Evolutionary conservation across 768 basidiomycete genomes (phyloP), one percentile per base, ranked within the genome.

Genomic region (Rhodotorula paludigena): DNA sequence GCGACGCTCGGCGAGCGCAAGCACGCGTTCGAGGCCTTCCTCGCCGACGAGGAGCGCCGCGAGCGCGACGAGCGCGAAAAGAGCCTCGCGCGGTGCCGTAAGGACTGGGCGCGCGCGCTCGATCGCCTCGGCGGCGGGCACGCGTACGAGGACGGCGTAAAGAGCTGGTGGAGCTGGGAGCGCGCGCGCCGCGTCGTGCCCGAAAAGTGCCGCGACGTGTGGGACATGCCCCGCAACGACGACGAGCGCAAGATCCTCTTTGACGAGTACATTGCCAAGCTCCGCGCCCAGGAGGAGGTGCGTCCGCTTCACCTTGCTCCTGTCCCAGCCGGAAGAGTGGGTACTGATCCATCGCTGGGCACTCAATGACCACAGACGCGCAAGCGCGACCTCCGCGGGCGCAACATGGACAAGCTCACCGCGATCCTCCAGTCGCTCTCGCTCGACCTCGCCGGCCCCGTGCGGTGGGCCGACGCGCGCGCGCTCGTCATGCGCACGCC

Each of bases 1-100:
- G 89, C 89, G 77, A 91, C 89, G 52, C 83, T 97, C 55, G 91
- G 91, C 23, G 92, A 99, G 80, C 93, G 92, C 81, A 98, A 96
- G 80, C 82, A 86, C 61, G 85, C 87, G 62, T 99, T 90, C 85
- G 90, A 93, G 79, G 92, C 92, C 91, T 97, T 88, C 79, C 88
- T 87, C 59, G 85, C 85, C 61, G 84, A 82, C 60, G 81, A 92
- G 54, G 86, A 85, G 76, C 84, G 84, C 32, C 89, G 90, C 76
- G 90, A 93, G 73, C 85, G 86, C 63, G 90, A 91, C 76, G 91
- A 92, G 77, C 85, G 85, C 64, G 90, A 94, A 66, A 83, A 88
- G 5, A 83, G 91, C 47, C 79, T 98, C 72, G 83, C 87, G 35
- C 59, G 60, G 60, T 70, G 60, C 30, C 39, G 66, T 42, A 68